A percentile compares a stretch with the other conserved stretches of the same genome.
Evolutionary conservation across 108 stramenopile genomes (phyloP).

Genomic region (Discostella stelligeroides): DNA sequence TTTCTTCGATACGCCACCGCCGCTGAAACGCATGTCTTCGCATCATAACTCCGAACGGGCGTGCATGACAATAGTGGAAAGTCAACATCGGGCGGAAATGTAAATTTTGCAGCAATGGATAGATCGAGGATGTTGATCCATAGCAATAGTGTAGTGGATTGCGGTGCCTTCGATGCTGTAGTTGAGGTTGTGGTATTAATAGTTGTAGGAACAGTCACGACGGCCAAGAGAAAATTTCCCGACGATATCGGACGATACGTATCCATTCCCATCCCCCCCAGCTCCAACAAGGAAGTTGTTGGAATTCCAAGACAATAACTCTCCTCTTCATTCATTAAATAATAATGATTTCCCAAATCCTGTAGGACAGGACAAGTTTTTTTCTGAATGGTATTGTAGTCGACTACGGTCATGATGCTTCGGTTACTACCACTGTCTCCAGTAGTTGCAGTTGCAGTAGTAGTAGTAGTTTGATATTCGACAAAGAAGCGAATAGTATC

Average conservation of each 20-base stretch:
- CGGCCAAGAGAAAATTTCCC: not conserved
- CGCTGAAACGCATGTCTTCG: slow-evolving; percentile 22
- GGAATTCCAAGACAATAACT: slow-evolving; percentile 8
- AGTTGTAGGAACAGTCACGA: not conserved
- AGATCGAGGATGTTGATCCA: slow-evolving; percentile 36
- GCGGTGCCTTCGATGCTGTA: too few species aligned
- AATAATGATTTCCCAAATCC: slow-evolving; percentile 6
- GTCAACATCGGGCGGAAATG: not conserved
- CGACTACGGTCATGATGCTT: slow-evolving; percentile 35
- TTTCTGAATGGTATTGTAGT: slow-evolving; percentile 44
- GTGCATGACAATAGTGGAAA: slow-evolving; percentile 11
- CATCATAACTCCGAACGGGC: slow-evolving; percentile 11
- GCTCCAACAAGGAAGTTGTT: slow-evolving; percentile 4
- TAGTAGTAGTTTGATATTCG: not conserved
- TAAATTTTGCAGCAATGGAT: slow-evolving; percentile 15
- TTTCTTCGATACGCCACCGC: slow-evolving; percentile 29
- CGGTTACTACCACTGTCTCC: slow-evolving; percentile 5
- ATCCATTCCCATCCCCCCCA: slow-evolving; percentile 5
- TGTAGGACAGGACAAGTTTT: slow-evolving; percentile 37
- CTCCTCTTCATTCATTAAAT: slow-evolving; percentile 4
- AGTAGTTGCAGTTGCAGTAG: not conserved
- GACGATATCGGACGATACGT: slow-evolving; percentile 9
- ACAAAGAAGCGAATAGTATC: slow-evolving; percentile 1
- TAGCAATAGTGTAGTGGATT: not conserved
- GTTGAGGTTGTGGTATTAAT: not conserved